Evolutionary conservation across 2,329 filamentous ascomycete genomes (phyloP).

Genomic region (Pyrenophora graminea): DNA sequence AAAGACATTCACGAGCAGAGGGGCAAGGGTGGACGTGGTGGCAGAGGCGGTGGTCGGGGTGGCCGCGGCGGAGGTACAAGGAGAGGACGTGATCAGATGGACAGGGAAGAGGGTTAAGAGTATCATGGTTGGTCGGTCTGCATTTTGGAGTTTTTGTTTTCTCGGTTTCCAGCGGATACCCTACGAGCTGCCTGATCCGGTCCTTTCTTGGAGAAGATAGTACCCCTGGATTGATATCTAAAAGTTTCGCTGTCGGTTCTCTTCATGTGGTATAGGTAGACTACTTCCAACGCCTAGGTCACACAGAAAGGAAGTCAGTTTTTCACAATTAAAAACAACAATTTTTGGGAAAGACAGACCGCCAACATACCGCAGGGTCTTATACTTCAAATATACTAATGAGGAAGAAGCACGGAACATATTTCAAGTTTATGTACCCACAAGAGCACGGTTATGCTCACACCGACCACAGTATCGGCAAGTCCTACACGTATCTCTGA

Average conservation of each 20-base stretch:
- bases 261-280: too few species aligned
- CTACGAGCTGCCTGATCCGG: constrained; percentile 11
- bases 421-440: too few species aligned
- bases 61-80: constrained; percentile 43
- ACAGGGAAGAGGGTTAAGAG: constrained; percentile 69
- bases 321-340: too few species aligned
- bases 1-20: constrained; percentile 75
- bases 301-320: too few species aligned
- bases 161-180: constrained; percentile 7
- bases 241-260: neutral
- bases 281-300: too few species aligned
- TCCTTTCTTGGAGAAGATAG: constrained; percentile 8
- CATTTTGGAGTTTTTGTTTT: neutral
- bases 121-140: neutral
- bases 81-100: constrained; percentile 68
- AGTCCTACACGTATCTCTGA: too few species aligned
- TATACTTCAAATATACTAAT: too few species aligned
- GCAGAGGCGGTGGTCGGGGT: constrained; percentile 32
- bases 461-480: too few species aligned
- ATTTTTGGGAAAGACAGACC: too few species aligned
- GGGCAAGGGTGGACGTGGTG: constrained; percentile 56
- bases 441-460: too few species aligned
- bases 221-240: neutral
- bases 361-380: too few species aligned
- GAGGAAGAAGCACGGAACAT: too few species aligned